phyloP scores from a whole-genome alignment of 2,329 filamentous ascomycete species.

The Phyllachora maydis region DNA sequence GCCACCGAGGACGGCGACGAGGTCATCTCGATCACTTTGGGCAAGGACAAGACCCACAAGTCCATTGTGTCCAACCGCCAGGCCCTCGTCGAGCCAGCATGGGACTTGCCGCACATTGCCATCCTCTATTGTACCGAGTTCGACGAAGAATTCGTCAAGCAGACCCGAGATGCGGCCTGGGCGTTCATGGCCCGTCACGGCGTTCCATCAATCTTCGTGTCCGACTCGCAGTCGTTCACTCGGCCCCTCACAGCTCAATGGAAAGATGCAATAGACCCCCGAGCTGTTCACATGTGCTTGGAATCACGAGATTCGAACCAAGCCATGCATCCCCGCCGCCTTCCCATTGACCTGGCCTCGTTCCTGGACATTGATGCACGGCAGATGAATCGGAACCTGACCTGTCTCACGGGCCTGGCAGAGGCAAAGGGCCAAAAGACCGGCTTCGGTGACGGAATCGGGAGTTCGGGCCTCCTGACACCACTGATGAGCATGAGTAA shows the following conservation, averaged over 20 bases:
- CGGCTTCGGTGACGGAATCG: no score
- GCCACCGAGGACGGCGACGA: conserved; percentile 9
- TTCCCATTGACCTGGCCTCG: conserved; percentile 25
- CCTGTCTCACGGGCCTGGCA: conserved; percentile 21
- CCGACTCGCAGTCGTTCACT: conserved; percentile 18
- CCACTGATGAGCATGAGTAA: neutral
- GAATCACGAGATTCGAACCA: conserved; percentile 17
- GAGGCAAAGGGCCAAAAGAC: no score
- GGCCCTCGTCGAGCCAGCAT: conserved; percentile 18
- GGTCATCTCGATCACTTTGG: conserved; percentile 16
- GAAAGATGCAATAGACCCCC: conserved; percentile 15
- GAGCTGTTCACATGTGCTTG: conserved; percentile 24
- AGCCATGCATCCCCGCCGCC: conserved; percentile 15
- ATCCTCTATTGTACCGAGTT: conserved; percentile 24
- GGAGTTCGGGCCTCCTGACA: conserved; percentile 4
- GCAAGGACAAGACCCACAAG: conserved; percentile 15
- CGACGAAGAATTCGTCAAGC: conserved; percentile 15
- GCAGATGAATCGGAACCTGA: conserved; percentile 30
- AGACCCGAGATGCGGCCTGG: conserved; percentile 19
- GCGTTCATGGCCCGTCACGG: conserved; percentile 23
- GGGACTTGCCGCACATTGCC: conserved; percentile 25
- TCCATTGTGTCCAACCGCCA: conserved; percentile 15
- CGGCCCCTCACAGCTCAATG: conserved; percentile 12
- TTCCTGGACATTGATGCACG: conserved; percentile 28
- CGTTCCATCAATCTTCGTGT: conserved; percentile 25